phyloP scores from a whole-genome alignment of 345 rosid species.

The Brassica incana region DNA sequence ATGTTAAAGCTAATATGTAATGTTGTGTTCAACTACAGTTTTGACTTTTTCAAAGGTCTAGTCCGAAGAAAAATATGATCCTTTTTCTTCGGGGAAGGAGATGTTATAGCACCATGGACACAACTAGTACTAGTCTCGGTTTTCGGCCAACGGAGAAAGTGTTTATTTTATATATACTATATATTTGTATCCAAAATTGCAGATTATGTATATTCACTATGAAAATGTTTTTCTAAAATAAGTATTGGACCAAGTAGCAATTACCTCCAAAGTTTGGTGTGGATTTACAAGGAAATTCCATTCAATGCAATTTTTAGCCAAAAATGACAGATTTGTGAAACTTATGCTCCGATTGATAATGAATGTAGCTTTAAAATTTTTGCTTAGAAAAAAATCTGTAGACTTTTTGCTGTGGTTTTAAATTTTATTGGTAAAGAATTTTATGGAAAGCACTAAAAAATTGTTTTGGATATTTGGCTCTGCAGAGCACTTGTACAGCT shows the following conservation, averaged over 20 bases:
- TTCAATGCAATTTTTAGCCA: too few relatives aligned
- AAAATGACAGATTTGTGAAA: background rate
- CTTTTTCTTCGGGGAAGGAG: constrained; percentile 21
- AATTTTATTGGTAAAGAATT: too few relatives aligned
- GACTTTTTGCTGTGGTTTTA: too few relatives aligned
- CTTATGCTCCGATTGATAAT: too few relatives aligned
- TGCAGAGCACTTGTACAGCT: too few relatives aligned
- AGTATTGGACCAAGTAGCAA: background rate
- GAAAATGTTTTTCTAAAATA: background rate
- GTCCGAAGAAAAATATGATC: constrained; percentile 74
- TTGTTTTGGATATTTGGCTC: too few relatives aligned
- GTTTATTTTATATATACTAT: too few relatives aligned
- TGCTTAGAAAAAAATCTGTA: too few relatives aligned
- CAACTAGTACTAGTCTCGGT: background rate
- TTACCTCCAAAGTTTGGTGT: too few relatives aligned
- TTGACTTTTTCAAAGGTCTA: constrained; percentile 90
- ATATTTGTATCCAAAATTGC: background rate
- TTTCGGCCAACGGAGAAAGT: background rate
- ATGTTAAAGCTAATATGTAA: constrained; percentile 6
- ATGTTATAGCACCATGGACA: constrained; percentile 8
- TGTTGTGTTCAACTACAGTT: constrained; percentile 52
- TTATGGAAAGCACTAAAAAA: too few relatives aligned
- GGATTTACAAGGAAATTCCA: too few relatives aligned
- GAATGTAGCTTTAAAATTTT: too few relatives aligned
- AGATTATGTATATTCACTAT: background rate